Evolutionary conservation across 805 yeast genomes (phyloP), one percentile per base, ranked within the genome.

Genomic region (Priceomyces fermenticarens): DNA sequence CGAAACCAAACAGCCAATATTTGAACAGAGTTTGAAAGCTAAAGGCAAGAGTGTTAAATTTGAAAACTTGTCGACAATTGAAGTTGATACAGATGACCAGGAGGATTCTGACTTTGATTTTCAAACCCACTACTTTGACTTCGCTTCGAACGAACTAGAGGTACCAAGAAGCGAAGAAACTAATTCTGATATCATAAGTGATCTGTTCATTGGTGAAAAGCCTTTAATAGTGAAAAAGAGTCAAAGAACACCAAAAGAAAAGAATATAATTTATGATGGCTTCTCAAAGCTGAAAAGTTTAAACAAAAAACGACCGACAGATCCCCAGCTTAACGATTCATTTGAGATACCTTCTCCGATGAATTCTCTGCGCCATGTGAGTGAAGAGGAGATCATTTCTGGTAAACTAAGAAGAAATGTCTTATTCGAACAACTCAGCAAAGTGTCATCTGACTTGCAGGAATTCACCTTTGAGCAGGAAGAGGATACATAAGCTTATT

Each of bases 111-210:
- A 38, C 7, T 14, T 13, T 28, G 55, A 44, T 26, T 56, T 57
- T 35, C 42, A 52, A 12, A 45, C 47, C 33, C 47, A 48, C 38
- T 47, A 48, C 42, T 54, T 48, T 36, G 48, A 52, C n/a, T 46
- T 60, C 15, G 43, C 52, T 1, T 55, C 48, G 34, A 62, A 53
- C 7, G 63, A 55, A 10, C 30, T 38, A 13, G 27, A 32, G 7
- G 29, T 40, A 7, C 32, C 46, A 20, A 31, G 31, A 9, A 57
- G 60, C 25, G 70, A 67, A 33, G 70, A 65, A 12, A 65, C 62
- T 43, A 50, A 49, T 25, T 66, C 68, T 2, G 79, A 74, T 39
- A 62, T 69, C 3, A 52, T 70, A 17, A 69, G 75, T 46, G 78
- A 74, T 35, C 46, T 62, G 0, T 65, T 54, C 36, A 63, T 68